Evolutionary conservation across 768 basidiomycete species (phyloP).

Genomic region (Sistotremastrum niveocremeum): DNA sequence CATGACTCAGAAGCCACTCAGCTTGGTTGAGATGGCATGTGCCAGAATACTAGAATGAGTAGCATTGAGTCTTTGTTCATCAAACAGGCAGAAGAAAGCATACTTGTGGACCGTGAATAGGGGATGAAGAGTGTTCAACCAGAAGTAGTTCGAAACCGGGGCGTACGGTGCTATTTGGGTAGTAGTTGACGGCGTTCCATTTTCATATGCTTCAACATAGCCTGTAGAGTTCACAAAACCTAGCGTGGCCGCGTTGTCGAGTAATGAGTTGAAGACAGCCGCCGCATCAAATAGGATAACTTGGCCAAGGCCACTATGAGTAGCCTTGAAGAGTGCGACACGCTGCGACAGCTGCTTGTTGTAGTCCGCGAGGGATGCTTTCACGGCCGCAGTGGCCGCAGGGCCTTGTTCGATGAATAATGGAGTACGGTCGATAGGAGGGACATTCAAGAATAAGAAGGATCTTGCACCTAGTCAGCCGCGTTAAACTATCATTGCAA

Average conservation of each 20-base stretch:
- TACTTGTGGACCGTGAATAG: constrained; percentile 51
- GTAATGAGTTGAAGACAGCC: constrained; percentile 42
- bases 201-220: constrained; percentile 44
- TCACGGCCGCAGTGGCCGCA: constrained; percentile 15
- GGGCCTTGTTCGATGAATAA: constrained; percentile 26
- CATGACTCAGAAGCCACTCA: constrained; percentile 15
- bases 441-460: constrained; percentile 27
- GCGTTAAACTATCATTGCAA: constrained; percentile 30
- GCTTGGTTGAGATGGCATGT: constrained; percentile 33
- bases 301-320: constrained; percentile 29
- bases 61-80: not conserved
- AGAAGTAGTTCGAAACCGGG: constrained; percentile 54
- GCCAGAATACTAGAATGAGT: constrained; percentile 28
- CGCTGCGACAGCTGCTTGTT: constrained; percentile 31
- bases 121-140: constrained; percentile 49
- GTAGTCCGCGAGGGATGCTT: constrained; percentile 30
- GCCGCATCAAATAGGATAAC: constrained; percentile 41
- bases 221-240: constrained; percentile 49
- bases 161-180: constrained; percentile 45
- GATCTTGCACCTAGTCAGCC: constrained; percentile 26
- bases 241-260: constrained; percentile 37
- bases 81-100: constrained; percentile 10
- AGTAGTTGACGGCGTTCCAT: constrained; percentile 37
- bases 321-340: constrained; percentile 25
- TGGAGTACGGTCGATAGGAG: constrained; percentile 25